Base-by-base conservation (phyloP, 495 filamentous ascomycete species). In the Amphirosellinia nigrospora region DNA sequence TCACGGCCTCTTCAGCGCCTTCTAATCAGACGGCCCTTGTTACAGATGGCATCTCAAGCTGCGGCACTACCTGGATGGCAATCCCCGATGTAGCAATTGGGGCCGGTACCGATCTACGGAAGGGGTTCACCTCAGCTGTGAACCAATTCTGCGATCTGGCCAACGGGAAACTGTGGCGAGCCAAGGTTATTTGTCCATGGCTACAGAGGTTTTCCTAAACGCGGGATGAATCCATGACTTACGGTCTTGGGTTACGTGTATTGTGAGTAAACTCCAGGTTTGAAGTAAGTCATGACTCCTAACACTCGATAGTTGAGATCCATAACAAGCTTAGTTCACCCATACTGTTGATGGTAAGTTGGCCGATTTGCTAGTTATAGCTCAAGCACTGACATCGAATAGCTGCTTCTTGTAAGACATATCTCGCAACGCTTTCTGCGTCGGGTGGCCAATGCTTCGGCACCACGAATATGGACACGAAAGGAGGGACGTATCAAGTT, bases 211-310 rank as follows among this genome's bases (percentile, higher is more conserved):
- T 46, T 78, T 70, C 70, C 58, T 78, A 2, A 73, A 75, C 21
- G 70, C 10, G 76, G 74, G 9, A 72, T 71, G 48, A 43, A 68
- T 23, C 72, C 6, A n/a, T 74, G 45, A 66, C 62, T 0, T 73
- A 78, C 38, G 76, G 76, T 77, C 19, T 41, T 77, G 26, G 76
- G 76, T 13, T 78, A 73, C 45, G 73, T 78, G 28, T 78, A 77
- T 43, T 78, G 76, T 78, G 68, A 71, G 68, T 63, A 5, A 9
- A 41, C 43, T 19, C 34, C 16, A 1, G 0, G n/a, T n/a, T 46
- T 16, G 10, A 1, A n/a, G 23, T n/a, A 13, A 16, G 8, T 28
- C 21, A n/a, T 41, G 5, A 46, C 48, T 48, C 4, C 21, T 52
- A 48, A 59, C n/a, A 11, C 32, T 28, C 16, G 19, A 16, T 60